A percentile compares a stretch with the other conserved stretches of the same genome.
Evolutionary conservation across 2,329 filamentous ascomycete species (phyloP).

Genomic region (Hypoxylon sp.): DNA sequence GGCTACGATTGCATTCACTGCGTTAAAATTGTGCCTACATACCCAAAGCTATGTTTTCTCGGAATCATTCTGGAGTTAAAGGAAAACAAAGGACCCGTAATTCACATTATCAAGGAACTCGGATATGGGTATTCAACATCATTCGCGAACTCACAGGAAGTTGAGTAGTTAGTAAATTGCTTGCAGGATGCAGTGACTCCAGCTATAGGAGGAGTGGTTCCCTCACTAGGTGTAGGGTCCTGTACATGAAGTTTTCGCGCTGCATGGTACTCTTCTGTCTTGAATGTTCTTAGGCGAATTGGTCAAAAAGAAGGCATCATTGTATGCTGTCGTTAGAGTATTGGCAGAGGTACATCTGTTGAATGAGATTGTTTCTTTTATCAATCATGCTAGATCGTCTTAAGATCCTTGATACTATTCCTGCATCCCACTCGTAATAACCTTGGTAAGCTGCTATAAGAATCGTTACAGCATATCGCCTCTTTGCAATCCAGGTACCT

Average conservation of each 20-base stretch:
- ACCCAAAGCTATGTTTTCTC: constrained; percentile 36
- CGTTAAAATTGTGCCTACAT: constrained; percentile 37
- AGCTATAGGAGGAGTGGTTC: constrained; percentile 26
- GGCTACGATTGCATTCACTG: constrained; percentile 35
- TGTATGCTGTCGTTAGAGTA: constrained; percentile 39
- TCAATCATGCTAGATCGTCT: background rate
- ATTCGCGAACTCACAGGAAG: constrained; percentile 26
- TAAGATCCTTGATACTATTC: too few relatives aligned
- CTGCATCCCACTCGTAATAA: background rate
- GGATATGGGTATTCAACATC: constrained; percentile 27
- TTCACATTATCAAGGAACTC: constrained; percentile 21
- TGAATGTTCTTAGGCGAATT: constrained; percentile 41
- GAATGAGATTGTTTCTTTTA: constrained; percentile 43
- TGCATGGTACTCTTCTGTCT: constrained; percentile 33
- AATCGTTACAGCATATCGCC: too few relatives aligned
- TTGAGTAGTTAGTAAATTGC: constrained; percentile 31
- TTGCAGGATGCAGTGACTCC: constrained; percentile 26
- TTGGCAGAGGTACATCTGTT: constrained; percentile 35
- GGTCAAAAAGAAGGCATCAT: constrained; percentile 37
- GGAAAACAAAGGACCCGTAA: constrained; percentile 34
- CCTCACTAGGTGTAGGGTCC: constrained; percentile 23
- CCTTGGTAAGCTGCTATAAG: background rate
- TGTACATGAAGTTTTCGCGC: constrained; percentile 29
- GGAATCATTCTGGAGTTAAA: constrained; percentile 44
- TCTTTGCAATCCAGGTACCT: too few relatives aligned